These are phyloP conservation scores for Yarrowia hollandica DNA, from an alignment of 805 yeast species.

Conservation along the genomic window DNA sequence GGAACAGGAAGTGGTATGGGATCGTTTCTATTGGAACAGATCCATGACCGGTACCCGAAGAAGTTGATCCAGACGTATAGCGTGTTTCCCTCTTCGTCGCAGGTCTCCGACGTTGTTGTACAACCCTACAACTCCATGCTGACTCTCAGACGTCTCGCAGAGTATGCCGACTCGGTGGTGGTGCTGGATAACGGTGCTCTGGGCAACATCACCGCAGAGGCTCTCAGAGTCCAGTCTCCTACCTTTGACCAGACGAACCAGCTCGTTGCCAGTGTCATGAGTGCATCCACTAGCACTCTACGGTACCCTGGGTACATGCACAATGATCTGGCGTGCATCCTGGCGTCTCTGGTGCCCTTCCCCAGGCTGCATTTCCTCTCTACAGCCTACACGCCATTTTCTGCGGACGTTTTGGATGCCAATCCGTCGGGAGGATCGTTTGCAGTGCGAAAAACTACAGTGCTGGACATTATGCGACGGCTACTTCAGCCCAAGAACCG, in stretches of 20 bases:
- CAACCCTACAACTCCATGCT: conserved; percentile 92
- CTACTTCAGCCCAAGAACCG: conserved; percentile 74
- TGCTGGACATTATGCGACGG: conserved; percentile 82
- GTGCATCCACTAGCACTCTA: conserved; percentile 81
- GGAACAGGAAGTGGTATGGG: conserved; percentile 99
- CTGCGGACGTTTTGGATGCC: conserved; percentile 43
- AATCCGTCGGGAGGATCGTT: conserved; percentile 54
- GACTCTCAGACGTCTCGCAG: conserved; percentile 77
- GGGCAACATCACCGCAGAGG: conserved; percentile 64
- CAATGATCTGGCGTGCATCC: conserved; percentile 76
- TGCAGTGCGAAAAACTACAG: conserved; percentile 67
- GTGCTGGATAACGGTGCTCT: conserved; percentile 90
- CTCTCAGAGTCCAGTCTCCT: conserved; percentile 57
- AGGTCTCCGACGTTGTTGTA: conserved; percentile 93
- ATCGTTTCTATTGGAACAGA: conserved; percentile 69
- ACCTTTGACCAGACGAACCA: conserved; percentile 81
- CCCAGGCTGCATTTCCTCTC: conserved; percentile 76
- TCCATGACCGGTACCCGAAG: conserved; percentile 80
- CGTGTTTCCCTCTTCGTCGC: conserved; percentile 76
- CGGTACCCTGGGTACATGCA: conserved; percentile 92
- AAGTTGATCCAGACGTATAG: conserved; percentile 82
- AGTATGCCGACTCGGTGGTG: conserved; percentile 81
- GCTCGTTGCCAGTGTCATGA: conserved; percentile 78
- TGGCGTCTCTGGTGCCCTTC: conserved; percentile 80
- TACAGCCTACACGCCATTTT: conserved; percentile 74